These are phyloP conservation scores for Ophiostoma sp. DNA, from an alignment of 2,329 filamentous ascomycete genomes.

Conservation along the genomic window DNA sequence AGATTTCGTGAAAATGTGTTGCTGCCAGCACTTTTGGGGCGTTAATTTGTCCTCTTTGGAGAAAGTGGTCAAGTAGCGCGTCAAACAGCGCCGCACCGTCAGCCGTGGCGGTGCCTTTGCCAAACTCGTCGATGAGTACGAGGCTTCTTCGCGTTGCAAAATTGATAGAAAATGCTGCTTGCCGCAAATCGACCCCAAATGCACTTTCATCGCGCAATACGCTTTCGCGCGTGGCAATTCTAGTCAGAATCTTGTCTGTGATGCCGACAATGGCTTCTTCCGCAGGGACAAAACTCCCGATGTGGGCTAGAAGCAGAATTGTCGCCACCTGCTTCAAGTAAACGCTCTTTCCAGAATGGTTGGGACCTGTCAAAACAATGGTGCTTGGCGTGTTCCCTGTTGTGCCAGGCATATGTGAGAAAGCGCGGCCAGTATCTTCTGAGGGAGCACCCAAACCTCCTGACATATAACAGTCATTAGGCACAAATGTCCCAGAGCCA, in stretches of 20 bases:
- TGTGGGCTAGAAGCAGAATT: conserved; percentile 88
- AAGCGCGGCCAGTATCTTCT: conserved; percentile 23
- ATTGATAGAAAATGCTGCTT: conserved; percentile 74
- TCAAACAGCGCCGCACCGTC: conserved; percentile 61
- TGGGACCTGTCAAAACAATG: conserved; percentile 85
- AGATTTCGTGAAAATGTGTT: conserved; percentile 71
- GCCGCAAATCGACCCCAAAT: conserved; percentile 78
- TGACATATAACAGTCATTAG: conserved; percentile 73
- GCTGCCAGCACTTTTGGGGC: conserved; percentile 60
- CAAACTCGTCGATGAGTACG: conserved; percentile 90
- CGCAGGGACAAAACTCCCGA: conserved; percentile 90
- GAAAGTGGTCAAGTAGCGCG: conserved; percentile 59
- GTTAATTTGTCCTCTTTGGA: conserved; percentile 44
- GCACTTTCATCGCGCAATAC: conserved; percentile 60
- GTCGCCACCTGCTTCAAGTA: conserved; percentile 92
- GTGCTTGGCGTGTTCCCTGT: conserved; percentile 56
- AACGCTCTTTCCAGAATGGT: conserved; percentile 94
- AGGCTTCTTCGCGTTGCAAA: conserved; percentile 75
- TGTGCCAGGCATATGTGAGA: neutral
- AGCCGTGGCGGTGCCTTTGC: conserved; percentile 60
- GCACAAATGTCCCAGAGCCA: conserved; percentile 74
- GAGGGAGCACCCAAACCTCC: conserved; percentile 54
- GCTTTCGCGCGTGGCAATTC: conserved; percentile 73
- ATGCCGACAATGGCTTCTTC: conserved; percentile 73
- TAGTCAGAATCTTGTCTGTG: conserved; percentile 89